Evolutionary conservation across 2,329 filamentous ascomycete species (phyloP), one percentile per base, ranked within the genome.

Genomic region (Intubia oerlemansii): DNA sequence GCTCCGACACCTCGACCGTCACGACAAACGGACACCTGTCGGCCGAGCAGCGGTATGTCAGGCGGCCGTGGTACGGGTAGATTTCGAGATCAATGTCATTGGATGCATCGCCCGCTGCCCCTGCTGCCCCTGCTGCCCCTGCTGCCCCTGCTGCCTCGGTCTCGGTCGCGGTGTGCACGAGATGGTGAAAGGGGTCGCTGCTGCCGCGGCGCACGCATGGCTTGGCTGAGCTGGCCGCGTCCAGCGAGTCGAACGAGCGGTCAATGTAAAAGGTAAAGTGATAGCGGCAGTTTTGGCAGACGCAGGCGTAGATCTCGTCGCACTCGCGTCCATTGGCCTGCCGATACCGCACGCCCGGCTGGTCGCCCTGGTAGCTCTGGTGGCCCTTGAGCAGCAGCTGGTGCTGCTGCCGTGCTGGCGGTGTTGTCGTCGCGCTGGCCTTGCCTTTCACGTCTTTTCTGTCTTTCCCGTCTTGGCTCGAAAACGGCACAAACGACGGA

Each of bases 1-100:
- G 61, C 29, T 50, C 40, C 6, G 55, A 59, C 6, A 68, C 49
- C 30, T 64, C 57, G 12, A 68, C 42, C 2, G 42, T 49, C 21
- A 66, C 30, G 14, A 44, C 38, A 23, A 58, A 51, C 2, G 48
- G 47, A 39, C 59, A 63, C 7, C 44, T 39, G 1, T 41, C 40
- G 4, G 52, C 48, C 0, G 52, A 56, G 41, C 59, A 63, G 10
- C 28, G 17, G 29, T 56, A 59, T 10, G 40, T 33, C 17, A 53
- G 48, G 16, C 43, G 40, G 10, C 49, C 44, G 17, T 47, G 31
- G 11, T 53, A 33, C 2, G 53, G 55, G 19, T 54, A 51, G 30
- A 53, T 51, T 32, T 54, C 52, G 9, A 25, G 13, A 14, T 41
- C 28, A 25, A 39, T 33, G 19, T 21, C 19, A 21, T 21, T 21